Evolutionary conservation across 345 rosid genomes (phyloP).

Genomic region (Salix suchowensis): DNA sequence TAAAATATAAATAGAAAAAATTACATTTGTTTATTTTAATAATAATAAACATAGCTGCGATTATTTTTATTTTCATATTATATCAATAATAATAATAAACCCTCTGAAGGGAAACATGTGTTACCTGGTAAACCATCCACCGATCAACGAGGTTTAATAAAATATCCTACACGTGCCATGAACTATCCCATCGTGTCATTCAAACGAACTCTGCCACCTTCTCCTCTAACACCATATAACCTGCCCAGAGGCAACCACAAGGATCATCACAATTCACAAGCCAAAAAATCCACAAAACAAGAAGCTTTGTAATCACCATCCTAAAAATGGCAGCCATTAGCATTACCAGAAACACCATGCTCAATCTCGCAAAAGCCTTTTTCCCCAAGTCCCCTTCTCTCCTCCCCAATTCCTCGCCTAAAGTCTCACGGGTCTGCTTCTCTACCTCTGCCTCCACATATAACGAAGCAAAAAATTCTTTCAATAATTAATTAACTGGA

Average conservation of each 20-base stretch:
- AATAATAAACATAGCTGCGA: no score
- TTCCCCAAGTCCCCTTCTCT: not conserved
- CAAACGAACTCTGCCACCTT: slow-evolving; percentile 12
- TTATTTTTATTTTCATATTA: no score
- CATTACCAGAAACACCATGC: slow-evolving; percentile 16
- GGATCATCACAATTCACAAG: not conserved
- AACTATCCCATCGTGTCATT: slow-evolving; percentile 7
- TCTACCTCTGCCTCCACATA: slow-evolving; percentile 29
- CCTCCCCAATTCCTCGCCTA: slow-evolving; percentile 5
- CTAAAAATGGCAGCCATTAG: slow-evolving; percentile 29
- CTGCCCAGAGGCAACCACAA: not conserved
- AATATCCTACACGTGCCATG: slow-evolving; percentile 8
- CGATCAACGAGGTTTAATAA: not conserved
- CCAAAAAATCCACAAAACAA: not conserved
- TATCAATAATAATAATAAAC: not conserved
- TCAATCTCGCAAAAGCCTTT: slow-evolving; percentile 24
- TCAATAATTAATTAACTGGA: no score
- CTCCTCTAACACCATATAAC: not conserved
- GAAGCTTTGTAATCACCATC: no score
- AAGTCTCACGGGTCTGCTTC: slow-evolving; percentile 33
- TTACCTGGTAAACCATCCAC: slow-evolving; percentile 1
- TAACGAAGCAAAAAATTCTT: slow-evolving; percentile 1
- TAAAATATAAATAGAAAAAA: no score
- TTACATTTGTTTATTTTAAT: no score
- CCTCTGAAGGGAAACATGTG: slow-evolving; percentile 1